Percentiles rank a stretch among this genome's conserved stretches.
These are phyloP conservation scores for Phytophthora pseudosyringae DNA, from an alignment of 352 stramenopile species.

Conservation along the genomic window DNA sequence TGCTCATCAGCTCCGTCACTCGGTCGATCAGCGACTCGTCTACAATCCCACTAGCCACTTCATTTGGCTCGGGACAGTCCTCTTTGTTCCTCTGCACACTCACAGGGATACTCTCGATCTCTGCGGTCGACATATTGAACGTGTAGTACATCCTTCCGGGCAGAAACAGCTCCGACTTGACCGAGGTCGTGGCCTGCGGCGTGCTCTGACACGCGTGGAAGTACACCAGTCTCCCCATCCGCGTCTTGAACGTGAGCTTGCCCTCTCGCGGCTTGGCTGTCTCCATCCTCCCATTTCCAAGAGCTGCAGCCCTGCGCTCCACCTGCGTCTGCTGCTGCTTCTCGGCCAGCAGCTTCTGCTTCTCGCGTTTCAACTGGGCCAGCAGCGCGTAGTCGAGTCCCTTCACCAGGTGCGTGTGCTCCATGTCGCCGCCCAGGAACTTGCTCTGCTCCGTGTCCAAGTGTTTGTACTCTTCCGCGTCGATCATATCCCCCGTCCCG, in stretches of 20 bases:
- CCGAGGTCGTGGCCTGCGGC: conserved; percentile 4
- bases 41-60: conserved; percentile 62
- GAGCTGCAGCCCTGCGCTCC: not conserved
- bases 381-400: conserved; percentile 89
- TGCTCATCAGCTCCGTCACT: conserved; percentile 44
- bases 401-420: conserved; percentile 91
- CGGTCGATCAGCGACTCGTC: conserved; percentile 52
- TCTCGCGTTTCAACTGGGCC: conserved; percentile 85
- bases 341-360: conserved; percentile 54
- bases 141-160: conserved; percentile 80
- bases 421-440: conserved; percentile 81
- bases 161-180: conserved; percentile 73
- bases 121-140: conserved; percentile 53
- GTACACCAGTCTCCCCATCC: conserved; percentile 68
- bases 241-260: conserved; percentile 63
- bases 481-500: conserved; percentile 44
- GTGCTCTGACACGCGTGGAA: conserved; percentile 66
- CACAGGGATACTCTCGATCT: conserved; percentile 59
- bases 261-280: conserved; percentile 19
- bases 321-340: conserved; percentile 45
- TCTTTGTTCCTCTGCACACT: conserved; percentile 80
- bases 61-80: conserved; percentile 65
- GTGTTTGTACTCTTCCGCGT: conserved; percentile 58
- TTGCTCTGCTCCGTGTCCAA: conserved; percentile 82
- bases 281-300: not conserved